Evolutionary conservation across 2,329 filamentous ascomycete genomes (phyloP), one percentile per base, ranked within the genome.

Genomic region (Colletotrichum gigasporum): DNA sequence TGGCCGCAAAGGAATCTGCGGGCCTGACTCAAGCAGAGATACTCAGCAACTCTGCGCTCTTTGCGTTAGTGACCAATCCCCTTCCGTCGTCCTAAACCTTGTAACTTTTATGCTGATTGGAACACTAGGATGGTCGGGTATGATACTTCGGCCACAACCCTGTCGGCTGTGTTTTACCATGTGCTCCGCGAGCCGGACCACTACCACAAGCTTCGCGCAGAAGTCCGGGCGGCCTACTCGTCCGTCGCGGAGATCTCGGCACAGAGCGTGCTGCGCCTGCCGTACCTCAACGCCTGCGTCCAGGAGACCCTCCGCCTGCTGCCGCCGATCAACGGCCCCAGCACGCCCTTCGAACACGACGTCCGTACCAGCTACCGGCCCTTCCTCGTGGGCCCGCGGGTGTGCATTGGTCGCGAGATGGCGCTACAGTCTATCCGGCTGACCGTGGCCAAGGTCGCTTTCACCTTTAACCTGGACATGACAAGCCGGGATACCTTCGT

Each of bases 221-320:
- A 48, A 4, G 41, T 62, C 5, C 41, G 42, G 10, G 18, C 5
- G 3, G 18, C 18, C 2, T 62, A 41, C 28, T 9, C 34, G 0
- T 48, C 58, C 2, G n/a, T 22, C 5, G 26, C 14, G 5, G 50
- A 56, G 2, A 42, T 62, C 42, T 32, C 51, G 3, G 41, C 32
- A 2, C 51, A 39, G 12, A 42, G 32, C 3, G 58, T 62, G 2
- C 51, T 62, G 11, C 51, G 20, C 0, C 60, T 60, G 2, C 54
- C 64, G 1, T 60, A 56, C 16, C 20, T 59, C 3, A 76, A 75
- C 5, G 85, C 84, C 30, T 80, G 86, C 24, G 79, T 87, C 64
- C 84, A 86, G 66, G 86, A 89, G 72, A 76, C 80, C 0, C 74
- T 88, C n/a, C 80, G 85, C 6, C 71, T 88, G 22, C 84, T 82